These are phyloP conservation scores for Eleusine indica DNA, from an alignment of 176 grass and related monocot genomes.

Conservation along the genomic window DNA sequence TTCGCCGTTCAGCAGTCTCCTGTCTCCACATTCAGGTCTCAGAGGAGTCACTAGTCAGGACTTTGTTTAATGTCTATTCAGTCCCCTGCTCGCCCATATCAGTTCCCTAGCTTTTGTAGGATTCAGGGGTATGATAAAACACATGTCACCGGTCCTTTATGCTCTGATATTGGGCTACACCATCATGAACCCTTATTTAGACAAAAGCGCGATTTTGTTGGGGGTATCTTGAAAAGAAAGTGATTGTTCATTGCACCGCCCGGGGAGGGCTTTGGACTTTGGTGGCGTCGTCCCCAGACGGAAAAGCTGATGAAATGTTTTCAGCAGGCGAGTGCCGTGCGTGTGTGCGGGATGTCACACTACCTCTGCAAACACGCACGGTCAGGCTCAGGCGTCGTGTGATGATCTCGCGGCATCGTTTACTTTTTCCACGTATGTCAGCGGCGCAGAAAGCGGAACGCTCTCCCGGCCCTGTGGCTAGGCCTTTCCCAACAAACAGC, in stretches of 20 bases:
- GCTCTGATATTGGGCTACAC: slow-evolving; percentile 31
- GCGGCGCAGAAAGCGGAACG: slow-evolving; percentile 20
- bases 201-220: slow-evolving; percentile 16
- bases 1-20: background rate
- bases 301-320: no score
- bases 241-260: background rate
- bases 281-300: no score
- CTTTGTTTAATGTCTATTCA: background rate
- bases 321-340: no score
- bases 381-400: no score
- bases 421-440: background rate
- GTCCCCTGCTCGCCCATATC: background rate
- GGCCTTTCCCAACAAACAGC: slow-evolving; percentile 30
- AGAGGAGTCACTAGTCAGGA: background rate
- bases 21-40: background rate
- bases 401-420: background rate
- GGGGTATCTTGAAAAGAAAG: slow-evolving; percentile 38
- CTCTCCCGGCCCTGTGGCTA: background rate
- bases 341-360: background rate
- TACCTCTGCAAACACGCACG: background rate
- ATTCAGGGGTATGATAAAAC: background rate
- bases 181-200: slow-evolving; percentile 42
- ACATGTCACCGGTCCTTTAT: background rate
- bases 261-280: background rate
- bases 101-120: background rate